phyloP scores from a whole-genome alignment of 805 yeast species.

The Saccharomyces mikatae region DNA sequence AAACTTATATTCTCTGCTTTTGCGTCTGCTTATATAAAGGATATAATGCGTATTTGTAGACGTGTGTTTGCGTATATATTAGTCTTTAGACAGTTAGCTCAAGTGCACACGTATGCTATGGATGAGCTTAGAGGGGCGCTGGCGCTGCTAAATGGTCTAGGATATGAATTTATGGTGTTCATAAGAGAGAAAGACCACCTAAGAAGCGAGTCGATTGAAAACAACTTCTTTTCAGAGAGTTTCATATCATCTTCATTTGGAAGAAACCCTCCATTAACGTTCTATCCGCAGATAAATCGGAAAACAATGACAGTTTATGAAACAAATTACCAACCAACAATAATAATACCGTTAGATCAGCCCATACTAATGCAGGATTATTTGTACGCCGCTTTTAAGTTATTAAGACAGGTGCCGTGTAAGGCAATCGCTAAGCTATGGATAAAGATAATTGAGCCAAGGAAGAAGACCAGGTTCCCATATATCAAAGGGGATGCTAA shows the following conservation, averaged over 20 bases:
- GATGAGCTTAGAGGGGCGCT: slow-evolving; percentile 7
- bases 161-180: slow-evolving; percentile 10
- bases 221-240: slow-evolving; percentile 2
- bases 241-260: background rate
- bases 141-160: slow-evolving; percentile 6
- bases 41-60: background rate
- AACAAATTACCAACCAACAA: background rate
- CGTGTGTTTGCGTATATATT: background rate
- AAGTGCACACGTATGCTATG: slow-evolving; percentile 1
- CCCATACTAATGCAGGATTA: slow-evolving; percentile 5
- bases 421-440: slow-evolving; percentile 57
- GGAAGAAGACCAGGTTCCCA: slow-evolving; percentile 55
- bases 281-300: background rate
- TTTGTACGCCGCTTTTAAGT: slow-evolving; percentile 26
- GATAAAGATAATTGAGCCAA: slow-evolving; percentile 60
- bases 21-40: background rate
- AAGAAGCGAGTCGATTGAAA: background rate
- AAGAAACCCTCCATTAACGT: background rate
- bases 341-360: background rate
- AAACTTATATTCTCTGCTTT: background rate
- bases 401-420: slow-evolving; percentile 47
- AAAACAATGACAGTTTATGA: background rate
- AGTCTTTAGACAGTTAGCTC: background rate
- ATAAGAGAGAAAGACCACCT: slow-evolving; percentile 4
- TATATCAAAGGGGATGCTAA: slow-evolving; percentile 44